A percentile compares a stretch with the other conserved stretches of the same genome.
Evolutionary conservation across 176 grass and related monocot species (phyloP).

Genomic region (barley (Hordeum vulgare)): DNA sequence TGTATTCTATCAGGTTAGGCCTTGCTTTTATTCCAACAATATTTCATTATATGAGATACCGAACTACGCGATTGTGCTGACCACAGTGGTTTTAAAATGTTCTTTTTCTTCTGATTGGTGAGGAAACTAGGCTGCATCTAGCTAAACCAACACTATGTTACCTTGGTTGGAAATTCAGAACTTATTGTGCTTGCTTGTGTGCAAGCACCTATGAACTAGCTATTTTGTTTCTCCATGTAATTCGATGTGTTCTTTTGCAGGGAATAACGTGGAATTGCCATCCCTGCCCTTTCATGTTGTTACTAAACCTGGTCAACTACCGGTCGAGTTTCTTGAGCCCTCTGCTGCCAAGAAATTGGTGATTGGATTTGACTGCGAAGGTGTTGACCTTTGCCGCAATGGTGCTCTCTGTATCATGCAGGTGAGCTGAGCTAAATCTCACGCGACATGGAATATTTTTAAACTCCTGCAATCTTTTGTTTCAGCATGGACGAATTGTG

Average conservation of each 20-base stretch:
- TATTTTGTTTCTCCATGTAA: neutral
- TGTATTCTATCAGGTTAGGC: neutral
- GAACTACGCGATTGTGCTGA: neutral
- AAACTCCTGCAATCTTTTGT: too few relatives aligned
- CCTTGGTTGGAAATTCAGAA: neutral
- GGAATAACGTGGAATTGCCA: conserved; percentile 32
- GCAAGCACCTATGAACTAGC: neutral
- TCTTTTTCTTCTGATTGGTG: neutral
- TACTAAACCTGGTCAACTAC: conserved; percentile 67
- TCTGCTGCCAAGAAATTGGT: conserved; percentile 49
- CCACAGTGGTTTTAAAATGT: neutral
- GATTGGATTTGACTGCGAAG: conserved; percentile 92
- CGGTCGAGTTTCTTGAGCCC: conserved; percentile 80
- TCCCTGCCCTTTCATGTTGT: conserved; percentile 52
- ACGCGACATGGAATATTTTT: too few relatives aligned
- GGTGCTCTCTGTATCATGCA: conserved; percentile 96
- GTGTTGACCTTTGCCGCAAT: conserved; percentile 86
- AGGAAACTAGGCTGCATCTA: neutral
- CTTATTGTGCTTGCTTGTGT: neutral
- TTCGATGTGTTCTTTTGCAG: conserved; percentile 27
- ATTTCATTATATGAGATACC: neutral
- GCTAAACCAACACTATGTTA: neutral
- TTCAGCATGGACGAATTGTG: too few relatives aligned
- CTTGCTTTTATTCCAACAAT: neutral
- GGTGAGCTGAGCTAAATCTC: conserved; percentile 43